Conservation (phyloP, 345 rosid species). For the Eucalyptus marginata region DNA sequence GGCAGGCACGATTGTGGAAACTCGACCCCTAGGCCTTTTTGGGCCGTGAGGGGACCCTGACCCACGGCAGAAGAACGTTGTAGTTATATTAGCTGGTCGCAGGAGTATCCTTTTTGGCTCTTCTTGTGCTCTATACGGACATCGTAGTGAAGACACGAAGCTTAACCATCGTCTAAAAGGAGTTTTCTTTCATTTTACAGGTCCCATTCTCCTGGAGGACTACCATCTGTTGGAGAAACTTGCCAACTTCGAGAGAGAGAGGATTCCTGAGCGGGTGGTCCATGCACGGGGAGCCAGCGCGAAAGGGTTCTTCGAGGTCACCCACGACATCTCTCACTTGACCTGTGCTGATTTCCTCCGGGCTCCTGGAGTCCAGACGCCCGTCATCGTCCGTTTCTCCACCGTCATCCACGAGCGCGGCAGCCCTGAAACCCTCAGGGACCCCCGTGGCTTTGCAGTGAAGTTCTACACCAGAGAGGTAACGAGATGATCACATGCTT, state of each 20-base stretch:
- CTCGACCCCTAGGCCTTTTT: background rate
- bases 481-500: background rate
- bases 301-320: slow-evolving; percentile 96
- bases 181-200: slow-evolving; percentile 10
- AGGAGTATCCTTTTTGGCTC: background rate
- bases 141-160: background rate
- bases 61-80: background rate
- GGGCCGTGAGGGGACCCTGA: background rate
- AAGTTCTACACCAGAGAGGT: slow-evolving; percentile 99
- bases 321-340: slow-evolving; percentile 71
- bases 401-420: slow-evolving; percentile 97
- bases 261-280: slow-evolving; percentile 97
- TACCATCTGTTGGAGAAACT: slow-evolving; percentile 88
- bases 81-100: background rate
- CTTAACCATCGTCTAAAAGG: background rate
- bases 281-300: slow-evolving; percentile 99
- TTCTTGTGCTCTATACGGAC: background rate
- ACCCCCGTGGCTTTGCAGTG: slow-evolving; percentile 95
- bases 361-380: slow-evolving; percentile 87
- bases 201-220: slow-evolving; percentile 94
- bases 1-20: background rate
- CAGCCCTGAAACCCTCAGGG: slow-evolving; percentile 95
- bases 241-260: slow-evolving; percentile 86
- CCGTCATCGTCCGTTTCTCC: slow-evolving; percentile 94
- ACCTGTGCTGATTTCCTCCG: slow-evolving; percentile 94